These are phyloP conservation scores for Talaromyces nanjingensis DNA, from an alignment of 495 filamentous ascomycete species.

Conservation along the genomic window DNA sequence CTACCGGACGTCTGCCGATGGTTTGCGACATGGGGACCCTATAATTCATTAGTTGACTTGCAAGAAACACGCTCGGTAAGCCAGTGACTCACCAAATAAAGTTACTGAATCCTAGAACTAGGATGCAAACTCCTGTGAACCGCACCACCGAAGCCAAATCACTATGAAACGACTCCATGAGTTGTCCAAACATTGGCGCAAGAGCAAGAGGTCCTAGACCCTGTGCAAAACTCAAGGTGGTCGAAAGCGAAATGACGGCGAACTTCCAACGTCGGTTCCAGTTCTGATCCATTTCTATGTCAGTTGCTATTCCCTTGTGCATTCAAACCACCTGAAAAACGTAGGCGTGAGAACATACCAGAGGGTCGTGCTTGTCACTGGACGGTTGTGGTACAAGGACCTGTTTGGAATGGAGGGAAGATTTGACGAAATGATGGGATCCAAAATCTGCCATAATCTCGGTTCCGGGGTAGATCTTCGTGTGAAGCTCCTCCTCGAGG, in stretches of 20 bases:
- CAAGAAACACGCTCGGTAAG: too few relatives aligned
- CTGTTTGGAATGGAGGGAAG: constrained; percentile 24
- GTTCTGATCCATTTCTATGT: constrained; percentile 18
- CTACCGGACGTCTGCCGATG: constrained; percentile 51
- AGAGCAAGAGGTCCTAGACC: constrained; percentile 27
- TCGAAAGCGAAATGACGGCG: constrained; percentile 37
- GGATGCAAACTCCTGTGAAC: constrained; percentile 53
- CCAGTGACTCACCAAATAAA: constrained; percentile 43
- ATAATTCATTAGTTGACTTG: background rate
- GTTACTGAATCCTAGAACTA: constrained; percentile 57
- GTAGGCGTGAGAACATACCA: constrained; percentile 16
- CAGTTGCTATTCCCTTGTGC: background rate
- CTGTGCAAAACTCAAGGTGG: constrained; percentile 23
- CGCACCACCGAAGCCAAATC: constrained; percentile 40
- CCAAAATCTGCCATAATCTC: constrained; percentile 58
- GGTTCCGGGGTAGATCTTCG: constrained; percentile 53
- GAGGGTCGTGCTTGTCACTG: constrained; percentile 38
- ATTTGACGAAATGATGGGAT: constrained; percentile 54
- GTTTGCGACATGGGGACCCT: constrained; percentile 53
- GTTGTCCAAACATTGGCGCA: constrained; percentile 48
- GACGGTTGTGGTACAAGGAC: constrained; percentile 51
- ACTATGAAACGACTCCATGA: constrained; percentile 50
- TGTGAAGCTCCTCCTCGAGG: constrained; percentile 42
- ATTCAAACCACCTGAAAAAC: background rate
- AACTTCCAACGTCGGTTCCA: constrained; percentile 37